These are phyloP conservation scores for Termitomyces sp. DNA, from an alignment of 768 basidiomycete species.

Conservation along the genomic window DNA sequence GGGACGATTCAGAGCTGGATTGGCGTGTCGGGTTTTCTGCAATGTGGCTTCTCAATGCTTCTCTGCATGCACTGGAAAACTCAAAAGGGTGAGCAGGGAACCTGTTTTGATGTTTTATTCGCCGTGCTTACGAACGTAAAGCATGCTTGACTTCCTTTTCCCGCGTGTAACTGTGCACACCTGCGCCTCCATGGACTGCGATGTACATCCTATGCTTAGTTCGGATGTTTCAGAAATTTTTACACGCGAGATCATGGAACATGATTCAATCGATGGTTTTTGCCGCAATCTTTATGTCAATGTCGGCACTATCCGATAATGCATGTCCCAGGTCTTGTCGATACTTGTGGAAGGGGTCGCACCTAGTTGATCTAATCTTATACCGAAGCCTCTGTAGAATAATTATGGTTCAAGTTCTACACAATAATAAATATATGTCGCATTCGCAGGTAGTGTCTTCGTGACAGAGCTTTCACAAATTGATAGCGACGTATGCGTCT, in stretches of 20 bases:
- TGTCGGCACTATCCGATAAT: not conserved
- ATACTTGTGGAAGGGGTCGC: not conserved
- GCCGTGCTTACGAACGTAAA: constrained; percentile 44
- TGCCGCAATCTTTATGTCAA: not conserved
- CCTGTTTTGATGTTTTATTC: not conserved
- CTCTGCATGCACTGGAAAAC: constrained; percentile 43
- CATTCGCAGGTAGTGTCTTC: not conserved
- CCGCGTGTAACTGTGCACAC: constrained; percentile 42
- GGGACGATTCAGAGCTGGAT: constrained; percentile 16
- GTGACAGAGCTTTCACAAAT: not conserved
- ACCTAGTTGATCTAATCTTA: not conserved
- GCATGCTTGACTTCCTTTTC: constrained; percentile 51
- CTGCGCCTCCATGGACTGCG: constrained; percentile 78
- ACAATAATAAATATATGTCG: not conserved
- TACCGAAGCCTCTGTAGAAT: not conserved
- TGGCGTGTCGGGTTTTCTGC: not conserved
- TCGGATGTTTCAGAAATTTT: not conserved
- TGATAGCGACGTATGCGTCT: not conserved
- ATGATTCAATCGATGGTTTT: not conserved
- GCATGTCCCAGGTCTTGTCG: not conserved
- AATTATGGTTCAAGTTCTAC: not conserved
- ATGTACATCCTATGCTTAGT: constrained; percentile 28
- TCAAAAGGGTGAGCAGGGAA: not conserved
- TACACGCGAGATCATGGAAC: constrained; percentile 10
- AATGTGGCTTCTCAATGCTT: constrained; percentile 24